phyloP scores from a whole-genome alignment of 2,329 filamentous ascomycete genomes.

The Penicillium sp. region DNA sequence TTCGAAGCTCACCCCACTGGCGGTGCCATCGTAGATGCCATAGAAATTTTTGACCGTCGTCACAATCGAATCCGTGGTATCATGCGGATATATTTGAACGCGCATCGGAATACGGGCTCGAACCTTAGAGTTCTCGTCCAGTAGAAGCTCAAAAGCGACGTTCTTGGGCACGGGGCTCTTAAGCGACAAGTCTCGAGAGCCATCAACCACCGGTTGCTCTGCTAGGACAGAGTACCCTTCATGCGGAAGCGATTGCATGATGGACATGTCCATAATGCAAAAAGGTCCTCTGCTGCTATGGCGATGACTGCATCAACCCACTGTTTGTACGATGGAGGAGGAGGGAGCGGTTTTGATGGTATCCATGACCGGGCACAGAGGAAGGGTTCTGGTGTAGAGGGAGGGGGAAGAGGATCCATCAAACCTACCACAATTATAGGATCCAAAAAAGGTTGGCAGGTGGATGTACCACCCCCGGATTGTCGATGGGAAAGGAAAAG shows the following conservation, averaged over 20 bases:
- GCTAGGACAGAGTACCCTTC: conserved; percentile 36
- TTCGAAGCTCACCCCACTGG: conserved; percentile 90
- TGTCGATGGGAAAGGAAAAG: conserved; percentile 25
- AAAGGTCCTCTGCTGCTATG: conserved; percentile 31
- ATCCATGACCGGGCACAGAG: conserved; percentile 27
- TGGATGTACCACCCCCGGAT: conserved; percentile 36
- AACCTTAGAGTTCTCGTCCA: conserved; percentile 58
- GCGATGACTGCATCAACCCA: conserved; percentile 35
- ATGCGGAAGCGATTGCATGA: conserved; percentile 37
- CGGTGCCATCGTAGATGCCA: conserved; percentile 80
- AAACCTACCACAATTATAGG: conserved; percentile 38
- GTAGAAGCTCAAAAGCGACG: conserved; percentile 63
- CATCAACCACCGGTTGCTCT: conserved; percentile 31
- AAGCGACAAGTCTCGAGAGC: conserved; percentile 37
- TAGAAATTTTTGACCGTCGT: conserved; percentile 99
- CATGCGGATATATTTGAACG: conserved; percentile 87
- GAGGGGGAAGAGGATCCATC: conserved; percentile 33
- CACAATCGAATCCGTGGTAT: conserved; percentile 96
- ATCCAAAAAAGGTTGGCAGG: conserved; percentile 24
- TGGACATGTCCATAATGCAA: conserved; percentile 28
- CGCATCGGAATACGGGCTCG: conserved; percentile 64
- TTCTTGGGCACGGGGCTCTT: conserved; percentile 53
- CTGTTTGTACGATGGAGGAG: conserved; percentile 27
- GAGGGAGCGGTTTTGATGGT: conserved; percentile 19
- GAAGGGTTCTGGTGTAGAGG: conserved; percentile 19